Percentiles rank a stretch among this genome's conserved stretches.
phyloP scores from a whole-genome alignment of 345 rosid genomes.

The Aquilaria yunnanensis region DNA sequence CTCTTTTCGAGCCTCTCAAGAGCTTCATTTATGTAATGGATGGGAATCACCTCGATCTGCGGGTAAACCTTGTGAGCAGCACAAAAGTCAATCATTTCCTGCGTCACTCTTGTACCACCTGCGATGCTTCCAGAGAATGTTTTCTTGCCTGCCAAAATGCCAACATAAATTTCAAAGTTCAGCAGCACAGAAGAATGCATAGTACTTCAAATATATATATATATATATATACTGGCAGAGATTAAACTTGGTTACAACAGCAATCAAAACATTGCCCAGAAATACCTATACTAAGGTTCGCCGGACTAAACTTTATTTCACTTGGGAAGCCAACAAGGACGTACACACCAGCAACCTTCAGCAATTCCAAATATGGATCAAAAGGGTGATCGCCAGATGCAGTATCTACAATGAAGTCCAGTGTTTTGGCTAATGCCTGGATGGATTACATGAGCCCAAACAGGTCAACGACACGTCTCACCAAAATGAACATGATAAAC shows the following conservation, averaged over 20 bases:
- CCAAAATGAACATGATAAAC: not conserved
- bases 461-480: not conserved
- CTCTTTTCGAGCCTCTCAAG: constrained; percentile 68
- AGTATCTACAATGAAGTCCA: constrained; percentile 76
- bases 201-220: not conserved
- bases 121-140: constrained; percentile 55
- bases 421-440: constrained; percentile 56
- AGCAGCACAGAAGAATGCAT: not conserved
- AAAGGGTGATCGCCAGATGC: constrained; percentile 89
- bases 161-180: not conserved
- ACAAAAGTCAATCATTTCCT: constrained; percentile 81
- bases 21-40: constrained; percentile 64
- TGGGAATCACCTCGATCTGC: constrained; percentile 57
- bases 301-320: constrained; percentile 77
- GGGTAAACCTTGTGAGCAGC: constrained; percentile 72
- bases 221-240: not conserved
- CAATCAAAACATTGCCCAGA: not conserved
- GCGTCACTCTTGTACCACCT: constrained; percentile 66
- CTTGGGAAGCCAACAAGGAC: constrained; percentile 78
- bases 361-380: constrained; percentile 71
- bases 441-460: constrained; percentile 8
- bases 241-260: not conserved
- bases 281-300: constrained; percentile 52
- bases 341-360: constrained; percentile 62
- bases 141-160: constrained; percentile 50